A percentile compares a stretch with the other conserved stretches of the same genome.
These are phyloP conservation scores for Mortierella sp. DNA, from an alignment of 371 early-diverging fungal genomes.

Conservation along the genomic window DNA sequence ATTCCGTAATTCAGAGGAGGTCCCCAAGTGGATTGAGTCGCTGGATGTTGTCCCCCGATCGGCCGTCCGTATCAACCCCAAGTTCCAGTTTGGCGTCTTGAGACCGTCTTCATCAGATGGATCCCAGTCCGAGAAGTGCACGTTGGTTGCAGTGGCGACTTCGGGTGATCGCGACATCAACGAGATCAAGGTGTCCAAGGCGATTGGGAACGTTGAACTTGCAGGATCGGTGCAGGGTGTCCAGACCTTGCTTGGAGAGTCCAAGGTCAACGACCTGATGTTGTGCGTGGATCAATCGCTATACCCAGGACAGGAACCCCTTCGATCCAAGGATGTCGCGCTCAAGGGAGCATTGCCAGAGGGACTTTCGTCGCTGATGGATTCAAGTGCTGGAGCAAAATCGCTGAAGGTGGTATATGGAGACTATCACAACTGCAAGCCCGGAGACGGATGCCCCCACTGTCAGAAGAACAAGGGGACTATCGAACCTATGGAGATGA, in stretches of 20 bases:
- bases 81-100: constrained; percentile 32
- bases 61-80: constrained; percentile 37
- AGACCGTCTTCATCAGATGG: constrained; percentile 14
- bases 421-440: constrained; percentile 66
- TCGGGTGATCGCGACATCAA: constrained; percentile 45
- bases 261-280: constrained; percentile 29
- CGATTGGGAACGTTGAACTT: constrained; percentile 38
- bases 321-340: constrained; percentile 17
- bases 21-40: constrained; percentile 58
- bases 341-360: constrained; percentile 24
- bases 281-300: constrained; percentile 51
- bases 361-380: constrained; percentile 23
- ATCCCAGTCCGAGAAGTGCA: not conserved
- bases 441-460: constrained; percentile 78
- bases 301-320: constrained; percentile 33
- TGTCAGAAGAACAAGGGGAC: constrained; percentile 57
- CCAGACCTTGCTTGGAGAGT: constrained; percentile 25
- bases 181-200: constrained; percentile 47
- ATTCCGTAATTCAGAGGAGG: constrained; percentile 44
- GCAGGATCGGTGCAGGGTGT: constrained; percentile 34
- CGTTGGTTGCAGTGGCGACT: constrained; percentile 42
- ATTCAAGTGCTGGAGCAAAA: not conserved
- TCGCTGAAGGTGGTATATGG: constrained; percentile 55
- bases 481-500: constrained; percentile 56
- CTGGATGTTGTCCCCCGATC: constrained; percentile 40